Evolutionary conservation across 805 yeast species (phyloP).

Genomic region (Saccharomyces jurei): DNA sequence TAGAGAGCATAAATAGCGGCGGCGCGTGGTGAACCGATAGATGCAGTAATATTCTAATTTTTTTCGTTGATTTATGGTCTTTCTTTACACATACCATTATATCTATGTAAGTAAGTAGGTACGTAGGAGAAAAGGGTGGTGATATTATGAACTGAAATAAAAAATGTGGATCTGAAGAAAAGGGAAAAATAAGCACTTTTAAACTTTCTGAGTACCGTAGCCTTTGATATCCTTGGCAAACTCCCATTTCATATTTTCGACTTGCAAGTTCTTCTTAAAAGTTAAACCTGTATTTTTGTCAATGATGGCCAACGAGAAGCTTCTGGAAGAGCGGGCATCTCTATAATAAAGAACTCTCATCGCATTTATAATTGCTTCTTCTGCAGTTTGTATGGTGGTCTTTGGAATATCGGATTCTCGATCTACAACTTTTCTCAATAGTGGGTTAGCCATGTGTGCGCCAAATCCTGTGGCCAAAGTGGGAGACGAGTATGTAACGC

Average conservation of each 20-base stretch:
- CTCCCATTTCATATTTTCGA: constrained; percentile 77
- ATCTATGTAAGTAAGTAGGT: neutral
- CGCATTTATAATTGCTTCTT: constrained; percentile 66
- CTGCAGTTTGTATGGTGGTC: constrained; percentile 67
- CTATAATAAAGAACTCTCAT: constrained; percentile 94
- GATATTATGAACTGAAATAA: neutral
- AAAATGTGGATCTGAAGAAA: neutral
- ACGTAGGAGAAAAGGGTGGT: neutral
- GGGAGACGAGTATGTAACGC: constrained; percentile 83
- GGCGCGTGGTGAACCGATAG: constrained; percentile 51
- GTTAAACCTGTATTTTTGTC: constrained; percentile 54
- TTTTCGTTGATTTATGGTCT: neutral
- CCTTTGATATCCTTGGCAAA: constrained; percentile 86
- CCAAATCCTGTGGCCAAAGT: constrained; percentile 95
- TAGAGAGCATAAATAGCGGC: constrained; percentile 71
- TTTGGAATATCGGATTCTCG: constrained; percentile 66
- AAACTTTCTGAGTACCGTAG: constrained; percentile 67
- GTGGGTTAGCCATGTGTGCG: constrained; percentile 85
- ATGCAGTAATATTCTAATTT: neutral
- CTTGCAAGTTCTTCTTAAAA: constrained; percentile 57
- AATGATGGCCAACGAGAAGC: constrained; percentile 71
- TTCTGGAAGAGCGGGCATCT: constrained; percentile 90
- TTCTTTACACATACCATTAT: neutral
- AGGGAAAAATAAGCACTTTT: neutral
- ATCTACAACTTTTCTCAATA: constrained; percentile 77